Conservation (phyloP, 2,329 filamentous ascomycete genomes). For the Simplicillium sp. region DNA sequence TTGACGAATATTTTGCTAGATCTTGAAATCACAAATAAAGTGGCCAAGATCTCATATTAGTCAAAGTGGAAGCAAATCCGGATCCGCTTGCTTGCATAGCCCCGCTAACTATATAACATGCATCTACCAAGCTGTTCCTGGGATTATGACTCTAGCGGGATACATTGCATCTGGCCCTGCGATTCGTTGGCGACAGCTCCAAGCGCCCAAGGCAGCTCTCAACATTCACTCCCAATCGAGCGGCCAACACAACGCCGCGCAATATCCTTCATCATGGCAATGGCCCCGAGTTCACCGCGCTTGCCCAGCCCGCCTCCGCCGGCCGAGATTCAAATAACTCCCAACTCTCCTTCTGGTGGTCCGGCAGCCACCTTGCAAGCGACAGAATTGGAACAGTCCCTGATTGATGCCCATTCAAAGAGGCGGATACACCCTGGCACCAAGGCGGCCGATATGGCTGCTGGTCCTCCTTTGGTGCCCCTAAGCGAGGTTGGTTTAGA, state of each 20-base stretch:
- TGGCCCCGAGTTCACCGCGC: slow-evolving; percentile 73
- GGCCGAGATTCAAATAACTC: slow-evolving; percentile 85
- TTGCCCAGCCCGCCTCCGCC: slow-evolving; percentile 91
- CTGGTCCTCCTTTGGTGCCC: slow-evolving; percentile 80
- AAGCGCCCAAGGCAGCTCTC: slow-evolving; percentile 5
- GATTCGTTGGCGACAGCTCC: slow-evolving; percentile 14
- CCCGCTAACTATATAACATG: slow-evolving; percentile 9
- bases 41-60: too few species aligned
- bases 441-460: slow-evolving; percentile 84
- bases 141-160: too few species aligned
- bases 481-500: slow-evolving; percentile 60
- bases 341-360: slow-evolving; percentile 62
- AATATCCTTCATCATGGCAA: slow-evolving; percentile 33
- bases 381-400: slow-evolving; percentile 53
- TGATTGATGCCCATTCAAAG: slow-evolving; percentile 63
- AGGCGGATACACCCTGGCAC: slow-evolving; percentile 88
- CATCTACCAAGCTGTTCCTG: slow-evolving; percentile 10
- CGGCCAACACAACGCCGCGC: background rate
- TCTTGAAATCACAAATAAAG: too few species aligned
- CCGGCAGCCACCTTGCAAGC: slow-evolving; percentile 42
- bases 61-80: too few species aligned
- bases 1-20: too few species aligned
- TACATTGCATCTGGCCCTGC: slow-evolving; percentile 14
- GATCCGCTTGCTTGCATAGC: background rate
- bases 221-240: slow-evolving; percentile 7